Evolutionary conservation across 768 basidiomycete genomes (phyloP).

Genomic region (Tulasnella sp.): DNA sequence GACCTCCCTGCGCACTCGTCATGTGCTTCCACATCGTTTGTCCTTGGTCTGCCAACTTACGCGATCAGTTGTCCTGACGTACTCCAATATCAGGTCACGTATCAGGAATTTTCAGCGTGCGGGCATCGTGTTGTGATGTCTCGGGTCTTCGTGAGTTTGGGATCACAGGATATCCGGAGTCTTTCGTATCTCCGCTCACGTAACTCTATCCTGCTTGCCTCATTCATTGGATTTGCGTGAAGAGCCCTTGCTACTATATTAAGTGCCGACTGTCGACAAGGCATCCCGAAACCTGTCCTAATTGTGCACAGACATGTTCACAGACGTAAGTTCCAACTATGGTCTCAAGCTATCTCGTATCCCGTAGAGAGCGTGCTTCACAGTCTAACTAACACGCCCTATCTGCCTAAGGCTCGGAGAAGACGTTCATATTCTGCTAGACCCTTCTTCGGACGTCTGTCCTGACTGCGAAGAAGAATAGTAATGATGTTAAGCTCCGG

Average conservation of each 20-base stretch:
- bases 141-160: background rate
- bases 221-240: background rate
- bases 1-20: background rate
- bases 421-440: slow-evolving; percentile 13
- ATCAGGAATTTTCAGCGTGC: background rate
- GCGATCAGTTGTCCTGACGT: background rate
- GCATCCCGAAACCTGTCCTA: slow-evolving; percentile 16
- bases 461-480: background rate
- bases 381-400: background rate
- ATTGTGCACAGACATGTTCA: background rate
- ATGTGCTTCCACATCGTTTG: slow-evolving; percentile 3
- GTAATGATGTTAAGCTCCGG: background rate
- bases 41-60: background rate
- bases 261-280: background rate
- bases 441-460: slow-evolving; percentile 9
- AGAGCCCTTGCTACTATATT: slow-evolving; percentile 9
- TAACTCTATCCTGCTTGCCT: background rate
- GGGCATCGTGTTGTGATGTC: background rate
- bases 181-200: background rate
- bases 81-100: background rate
- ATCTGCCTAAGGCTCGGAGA: background rate
- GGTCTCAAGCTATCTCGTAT: background rate
- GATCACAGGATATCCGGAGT: background rate
- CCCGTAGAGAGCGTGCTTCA: background rate
- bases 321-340: background rate